These are phyloP conservation scores for Hanseniaspora occidentalis DNA, from an alignment of 805 yeast species.

Conservation along the genomic window DNA sequence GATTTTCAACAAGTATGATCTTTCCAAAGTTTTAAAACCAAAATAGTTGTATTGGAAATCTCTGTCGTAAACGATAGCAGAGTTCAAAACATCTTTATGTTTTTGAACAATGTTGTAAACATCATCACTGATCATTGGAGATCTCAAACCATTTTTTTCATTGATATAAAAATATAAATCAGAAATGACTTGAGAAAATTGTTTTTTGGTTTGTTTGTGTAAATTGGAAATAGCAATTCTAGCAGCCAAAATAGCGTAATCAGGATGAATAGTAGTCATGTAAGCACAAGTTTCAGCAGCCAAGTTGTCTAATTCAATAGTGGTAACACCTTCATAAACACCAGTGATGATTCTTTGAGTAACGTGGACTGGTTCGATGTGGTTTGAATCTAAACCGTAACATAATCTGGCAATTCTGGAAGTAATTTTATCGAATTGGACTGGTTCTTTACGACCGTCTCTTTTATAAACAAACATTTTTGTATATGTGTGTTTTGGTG, in stretches of 20 bases:
- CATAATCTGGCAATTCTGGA: constrained; percentile 89
- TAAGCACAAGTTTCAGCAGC: constrained; percentile 97
- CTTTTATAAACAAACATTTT: constrained; percentile 79
- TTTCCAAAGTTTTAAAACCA: constrained; percentile 85
- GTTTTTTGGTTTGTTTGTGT: constrained; percentile 88
- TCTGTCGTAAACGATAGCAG: constrained; percentile 62
- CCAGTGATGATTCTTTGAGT: constrained; percentile 94
- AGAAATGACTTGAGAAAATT: constrained; percentile 63
- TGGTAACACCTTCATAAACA: constrained; percentile 94
- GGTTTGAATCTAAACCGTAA: constrained; percentile 82
- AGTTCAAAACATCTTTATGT: constrained; percentile 54
- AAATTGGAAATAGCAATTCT: constrained; percentile 89
- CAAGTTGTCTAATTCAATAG: constrained; percentile 68
- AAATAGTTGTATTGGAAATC: constrained; percentile 74
- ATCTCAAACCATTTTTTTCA: constrained; percentile 59
- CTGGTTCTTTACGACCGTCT: constrained; percentile 92
- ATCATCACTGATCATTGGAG: constrained; percentile 61
- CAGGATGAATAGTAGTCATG: constrained; percentile 98
- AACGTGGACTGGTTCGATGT: constrained; percentile 90
- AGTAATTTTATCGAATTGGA: constrained; percentile 91
- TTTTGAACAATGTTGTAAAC: constrained; percentile 50
- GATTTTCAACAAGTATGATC: constrained; percentile 64
- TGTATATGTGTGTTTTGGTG: neutral
- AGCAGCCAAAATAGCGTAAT: constrained; percentile 89
- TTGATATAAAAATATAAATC: constrained; percentile 68